phyloP scores from a whole-genome alignment of 2,329 filamentous ascomycete genomes.

The Aureobasidium namibiae region DNA sequence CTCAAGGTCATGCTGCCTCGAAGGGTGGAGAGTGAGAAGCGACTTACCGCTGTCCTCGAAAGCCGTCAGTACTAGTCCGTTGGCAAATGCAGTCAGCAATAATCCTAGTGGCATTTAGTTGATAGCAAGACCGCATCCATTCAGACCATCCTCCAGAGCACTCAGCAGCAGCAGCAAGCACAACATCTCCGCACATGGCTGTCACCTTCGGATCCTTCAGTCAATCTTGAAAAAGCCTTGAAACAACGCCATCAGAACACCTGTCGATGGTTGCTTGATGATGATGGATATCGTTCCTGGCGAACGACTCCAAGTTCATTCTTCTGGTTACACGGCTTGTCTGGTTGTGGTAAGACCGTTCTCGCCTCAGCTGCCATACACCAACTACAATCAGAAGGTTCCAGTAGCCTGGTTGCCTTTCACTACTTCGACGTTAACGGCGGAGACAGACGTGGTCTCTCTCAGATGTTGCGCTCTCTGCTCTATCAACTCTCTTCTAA shows the following conservation, averaged over 20 bases:
- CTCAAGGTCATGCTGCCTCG: neutral
- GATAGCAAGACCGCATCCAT: neutral
- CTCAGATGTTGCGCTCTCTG: neutral
- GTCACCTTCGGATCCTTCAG: neutral
- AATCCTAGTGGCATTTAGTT: neutral
- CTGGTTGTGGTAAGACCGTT: constrained; percentile 11
- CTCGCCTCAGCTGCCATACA: constrained; percentile 4
- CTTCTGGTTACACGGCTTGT: constrained; percentile 7
- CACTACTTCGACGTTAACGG: constrained; percentile 2
- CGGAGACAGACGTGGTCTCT: neutral
- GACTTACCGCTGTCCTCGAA: neutral
- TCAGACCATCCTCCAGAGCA: neutral
- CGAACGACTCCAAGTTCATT: neutral
- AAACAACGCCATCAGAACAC: neutral
- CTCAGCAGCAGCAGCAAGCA: neutral
- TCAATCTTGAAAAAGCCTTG: neutral
- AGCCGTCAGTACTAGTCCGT: neutral
- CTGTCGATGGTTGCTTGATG: neutral
- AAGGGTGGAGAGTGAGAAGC: neutral
- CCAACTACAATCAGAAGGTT: neutral
- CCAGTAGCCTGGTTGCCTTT: neutral
- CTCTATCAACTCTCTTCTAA: neutral
- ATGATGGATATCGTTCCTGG: neutral
- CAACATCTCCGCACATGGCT: neutral
- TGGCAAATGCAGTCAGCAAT: no score